These are phyloP conservation scores for Bifiguratus adelaidae DNA, from an alignment of 192 early-diverging fungal species.

Conservation along the genomic window DNA sequence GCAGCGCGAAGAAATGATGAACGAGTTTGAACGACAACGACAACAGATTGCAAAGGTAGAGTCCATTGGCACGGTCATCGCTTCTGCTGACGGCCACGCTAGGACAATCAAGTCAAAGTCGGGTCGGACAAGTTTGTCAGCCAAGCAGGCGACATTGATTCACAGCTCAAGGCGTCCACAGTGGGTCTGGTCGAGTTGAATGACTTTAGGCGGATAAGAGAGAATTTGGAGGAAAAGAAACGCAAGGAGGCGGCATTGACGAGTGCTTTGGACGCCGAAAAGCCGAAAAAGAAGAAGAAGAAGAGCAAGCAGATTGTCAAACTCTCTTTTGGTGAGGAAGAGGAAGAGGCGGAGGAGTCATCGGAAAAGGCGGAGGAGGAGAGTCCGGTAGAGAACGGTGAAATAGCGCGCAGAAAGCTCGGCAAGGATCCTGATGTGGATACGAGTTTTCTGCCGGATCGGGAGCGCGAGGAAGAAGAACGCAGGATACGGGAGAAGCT, in stretches of 20 bases:
- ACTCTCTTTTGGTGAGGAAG: conserved; percentile 68
- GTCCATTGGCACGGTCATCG: too few relatives aligned
- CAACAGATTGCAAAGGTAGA: conserved; percentile 59
- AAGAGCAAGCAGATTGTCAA: conserved; percentile 45
- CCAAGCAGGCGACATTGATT: conserved; percentile 67
- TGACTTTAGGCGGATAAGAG: conserved; percentile 81
- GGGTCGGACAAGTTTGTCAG: conserved; percentile 70
- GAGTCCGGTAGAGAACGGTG: conserved; percentile 5
- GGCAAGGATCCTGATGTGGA: conserved; percentile 86
- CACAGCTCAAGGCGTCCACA: conserved; percentile 77
- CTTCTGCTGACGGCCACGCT: neutral
- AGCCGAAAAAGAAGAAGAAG: conserved; percentile 52
- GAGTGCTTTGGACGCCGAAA: conserved; percentile 26
- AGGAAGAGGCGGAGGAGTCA: conserved; percentile 34
- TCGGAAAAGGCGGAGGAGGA: conserved; percentile 18
- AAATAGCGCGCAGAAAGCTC: conserved; percentile 27
- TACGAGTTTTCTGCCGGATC: conserved; percentile 87
- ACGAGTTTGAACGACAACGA: conserved; percentile 57
- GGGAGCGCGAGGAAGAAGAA: conserved; percentile 76
- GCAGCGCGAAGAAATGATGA: conserved; percentile 54
- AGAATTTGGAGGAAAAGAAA: conserved; percentile 74
- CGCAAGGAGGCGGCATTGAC: conserved; percentile 62
- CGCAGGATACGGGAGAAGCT: conserved; percentile 59
- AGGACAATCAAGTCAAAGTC: conserved; percentile 59
- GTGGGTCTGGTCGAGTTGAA: conserved; percentile 81